Base-by-base conservation (phyloP, 2,329 filamentous ascomycete genomes). In the Cadophora gregata region DNA sequence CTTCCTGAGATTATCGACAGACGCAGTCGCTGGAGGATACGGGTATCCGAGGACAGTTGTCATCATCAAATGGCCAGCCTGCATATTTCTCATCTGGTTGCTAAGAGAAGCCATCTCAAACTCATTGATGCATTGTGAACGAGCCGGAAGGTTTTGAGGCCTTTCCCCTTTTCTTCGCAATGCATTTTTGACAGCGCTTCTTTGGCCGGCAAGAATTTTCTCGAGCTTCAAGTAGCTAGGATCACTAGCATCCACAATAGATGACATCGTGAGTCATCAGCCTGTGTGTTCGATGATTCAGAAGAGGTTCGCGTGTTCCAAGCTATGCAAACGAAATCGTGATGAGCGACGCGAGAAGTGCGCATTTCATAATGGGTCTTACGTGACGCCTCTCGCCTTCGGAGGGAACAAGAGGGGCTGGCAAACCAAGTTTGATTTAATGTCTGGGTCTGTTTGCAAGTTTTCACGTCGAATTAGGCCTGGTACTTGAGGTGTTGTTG, bases 81-180 rank as follows among this genome's bases (percentile, higher is more conserved):
- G 21, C 59, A 48, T 21, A 14, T 31, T 48, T 16, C 27, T 31
- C 42, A 61, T 61, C 27, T 47, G 25, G 16, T 61, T 47, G 27
- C 24, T 33, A 1, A 61, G 6, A 36, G 42, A 29, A 31, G 59
- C 59, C 59, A 61, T 61, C 2, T n/a, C 27, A n/a, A 48, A 61
- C 19, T 61, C 59, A 25, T 47, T 24, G 3, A 61, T 21, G 45
- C 59, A 61, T 48, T 33, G 9, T 4, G 21, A 14, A 6, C 42
- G 59, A 50, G 24, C 9, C 12, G 12, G 38, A 21, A 61, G 25
- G 25, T 48, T 42, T 24, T 33, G 48, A 8, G 59, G 59, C 6
- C 21, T 27, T 61, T 61, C 59, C 9, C 59, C 59, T 24, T 48
- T 61, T 10, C 59, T 45, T 8, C 42, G 24, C 10, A 29, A 19